Evolutionary conservation across 352 stramenopile genomes (phyloP).

Genomic region (Nothophytophthora sp.): DNA sequence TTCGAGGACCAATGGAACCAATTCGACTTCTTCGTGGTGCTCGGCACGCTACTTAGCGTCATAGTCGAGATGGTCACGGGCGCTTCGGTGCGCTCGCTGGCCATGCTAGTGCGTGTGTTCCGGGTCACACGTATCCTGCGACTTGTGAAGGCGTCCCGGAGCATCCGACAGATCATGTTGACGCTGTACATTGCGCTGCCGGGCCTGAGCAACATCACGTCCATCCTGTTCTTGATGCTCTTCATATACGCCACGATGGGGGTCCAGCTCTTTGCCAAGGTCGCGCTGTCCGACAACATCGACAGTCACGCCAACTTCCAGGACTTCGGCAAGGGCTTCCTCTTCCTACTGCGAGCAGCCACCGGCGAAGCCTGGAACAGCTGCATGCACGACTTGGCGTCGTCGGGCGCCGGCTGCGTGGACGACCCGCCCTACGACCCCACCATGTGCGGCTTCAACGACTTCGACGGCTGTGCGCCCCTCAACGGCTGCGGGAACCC

Average conservation of each 20-base stretch:
- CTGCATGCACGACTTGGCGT: conserved; percentile 90
- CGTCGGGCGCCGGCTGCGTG: conserved; percentile 39
- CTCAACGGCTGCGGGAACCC: conserved; percentile 81
- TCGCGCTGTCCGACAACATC: conserved; percentile 72
- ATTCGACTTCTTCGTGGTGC: conserved; percentile 89
- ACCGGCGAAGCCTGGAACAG: conserved; percentile 94
- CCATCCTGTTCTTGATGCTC: conserved; percentile 91
- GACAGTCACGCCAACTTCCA: conserved; percentile 93
- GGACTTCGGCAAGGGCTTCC: conserved; percentile 88
- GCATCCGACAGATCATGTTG: conserved; percentile 86
- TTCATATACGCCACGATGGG: conserved; percentile 95
- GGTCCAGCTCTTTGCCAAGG: conserved; percentile 92
- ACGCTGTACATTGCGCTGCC: conserved; percentile 92
- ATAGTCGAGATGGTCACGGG: conserved; percentile 59
- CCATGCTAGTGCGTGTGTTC: conserved; percentile 91
- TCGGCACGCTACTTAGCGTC: conserved; percentile 63
- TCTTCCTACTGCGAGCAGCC: conserved; percentile 89
- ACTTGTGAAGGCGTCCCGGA: conserved; percentile 86
- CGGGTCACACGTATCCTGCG: conserved; percentile 87
- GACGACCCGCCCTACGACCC: conserved; percentile 59
- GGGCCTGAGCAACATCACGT: conserved; percentile 90
- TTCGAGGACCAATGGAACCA: conserved; percentile 88
- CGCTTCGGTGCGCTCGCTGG: conserved; percentile 66
- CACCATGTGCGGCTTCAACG: conserved; percentile 73
- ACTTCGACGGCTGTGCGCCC: conserved; percentile 62